Base-by-base conservation (phyloP, 768 basidiomycete genomes). In the Solioccasus polychromus region DNA sequence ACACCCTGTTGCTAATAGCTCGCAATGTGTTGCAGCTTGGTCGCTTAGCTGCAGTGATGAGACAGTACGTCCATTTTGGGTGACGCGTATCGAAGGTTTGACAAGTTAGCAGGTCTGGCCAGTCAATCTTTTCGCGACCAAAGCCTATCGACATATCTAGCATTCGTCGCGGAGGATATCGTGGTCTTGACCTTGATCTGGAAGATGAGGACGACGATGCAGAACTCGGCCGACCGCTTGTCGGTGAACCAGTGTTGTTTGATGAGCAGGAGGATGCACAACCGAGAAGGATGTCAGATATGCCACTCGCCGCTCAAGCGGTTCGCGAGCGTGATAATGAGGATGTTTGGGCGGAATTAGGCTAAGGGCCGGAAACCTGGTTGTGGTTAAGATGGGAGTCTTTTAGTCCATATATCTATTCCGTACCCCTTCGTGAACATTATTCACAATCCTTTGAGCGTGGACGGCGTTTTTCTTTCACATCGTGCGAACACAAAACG, bases 21-120 rank as follows among this genome's bases (percentile, higher is more conserved):
- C 80, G 95, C 32, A 98, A 97, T 62, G 80, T 92, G 45, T 78
- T 99, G 44, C 92, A 94, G 55, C 97, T 97, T 61, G 84, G 88
- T 23, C 81, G 94, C 20, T 74, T 99, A 15, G 95, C 93, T 15
- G 78, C 90, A 18, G 92, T 98, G 39, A 87, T 97, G 80, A 78
- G 94, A 68, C 90, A 93, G 92, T 95, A 62, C 54, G 90, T 71
- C 47, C 60, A 11, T 32, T 8, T 43, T 50, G 36, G 22, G 15
- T 36, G 18, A 39, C 44, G 19, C 26, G 19, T 30, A 47, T 15
- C 39, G 15, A 42, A 5, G 35, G 31, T 35, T 45, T 55, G 45
- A 55, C 47, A 22, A 47, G 39, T 8, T 48, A 11, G 12, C 37
- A 92, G 89, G 68, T 92, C 89, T 34, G 89, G 89, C 0, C 88